Percentiles rank a stretch among this genome's conserved stretches.
phyloP scores from a whole-genome alignment of 192 early-diverging fungal species.

The Coemansia guatemalensis region DNA sequence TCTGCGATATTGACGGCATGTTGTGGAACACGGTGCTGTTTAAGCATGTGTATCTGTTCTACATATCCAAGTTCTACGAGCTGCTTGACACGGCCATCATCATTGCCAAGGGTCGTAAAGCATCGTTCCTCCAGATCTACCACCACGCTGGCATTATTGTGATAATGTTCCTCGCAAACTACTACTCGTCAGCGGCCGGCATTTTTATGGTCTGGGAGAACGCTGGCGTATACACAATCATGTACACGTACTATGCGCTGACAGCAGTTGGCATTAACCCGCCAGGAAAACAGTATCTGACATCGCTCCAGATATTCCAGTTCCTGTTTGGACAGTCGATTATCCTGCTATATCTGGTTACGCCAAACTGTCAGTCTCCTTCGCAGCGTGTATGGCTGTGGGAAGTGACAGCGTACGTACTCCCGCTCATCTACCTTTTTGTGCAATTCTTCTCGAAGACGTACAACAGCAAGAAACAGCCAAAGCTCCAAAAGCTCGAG shows the following conservation, averaged over 20 bases:
- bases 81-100: conserved; percentile 81
- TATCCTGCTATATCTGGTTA: conserved; percentile 20
- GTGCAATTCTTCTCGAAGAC: too few relatives aligned
- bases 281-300: conserved; percentile 79
- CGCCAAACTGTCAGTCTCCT: conserved; percentile 54
- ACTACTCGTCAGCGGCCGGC: conserved; percentile 65
- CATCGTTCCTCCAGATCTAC: conserved; percentile 80
- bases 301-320: conserved; percentile 81
- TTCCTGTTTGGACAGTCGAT: conserved; percentile 70
- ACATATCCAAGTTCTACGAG: conserved; percentile 84
- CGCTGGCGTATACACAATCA: conserved; percentile 82
- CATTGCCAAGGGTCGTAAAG: conserved; percentile 65
- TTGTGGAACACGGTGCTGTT: conserved; percentile 69
- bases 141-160: conserved; percentile 85
- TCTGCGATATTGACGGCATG: conserved; percentile 65
- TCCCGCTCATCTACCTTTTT: conserved; percentile 62
- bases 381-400: conserved; percentile 59
- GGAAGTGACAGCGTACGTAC: conserved; percentile 66
- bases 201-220: conserved; percentile 78
- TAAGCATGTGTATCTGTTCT: conserved; percentile 74
- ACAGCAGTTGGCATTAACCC: conserved; percentile 70
- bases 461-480: background rate
- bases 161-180: conserved; percentile 74
- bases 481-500: background rate
- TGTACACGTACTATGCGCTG: conserved; percentile 81